These are phyloP conservation scores for Aspergillus ustus DNA, from an alignment of 2,329 filamentous ascomycete genomes.

Conservation along the genomic window DNA sequence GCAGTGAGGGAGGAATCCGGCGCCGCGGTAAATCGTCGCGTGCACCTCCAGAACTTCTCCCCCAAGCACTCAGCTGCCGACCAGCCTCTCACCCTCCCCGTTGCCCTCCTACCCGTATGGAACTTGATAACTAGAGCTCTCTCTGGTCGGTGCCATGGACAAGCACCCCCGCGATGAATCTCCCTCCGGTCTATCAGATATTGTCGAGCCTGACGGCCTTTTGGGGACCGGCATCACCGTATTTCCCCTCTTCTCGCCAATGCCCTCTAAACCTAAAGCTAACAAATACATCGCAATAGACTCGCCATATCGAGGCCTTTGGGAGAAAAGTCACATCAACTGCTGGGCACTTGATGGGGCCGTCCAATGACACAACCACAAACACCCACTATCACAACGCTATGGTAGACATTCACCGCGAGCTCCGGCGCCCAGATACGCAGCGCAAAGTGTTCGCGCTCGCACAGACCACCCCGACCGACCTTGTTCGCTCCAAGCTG, in stretches of 20 bases:
- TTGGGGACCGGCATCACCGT: slow-evolving; percentile 56
- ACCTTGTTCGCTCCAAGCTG: slow-evolving; percentile 88
- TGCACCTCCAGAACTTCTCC: slow-evolving; percentile 25
- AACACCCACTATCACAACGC: slow-evolving; percentile 79
- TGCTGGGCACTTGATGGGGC: slow-evolving; percentile 84
- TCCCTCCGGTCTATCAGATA: slow-evolving; percentile 47
- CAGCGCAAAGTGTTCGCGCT: slow-evolving; percentile 92
- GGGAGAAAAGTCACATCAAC: slow-evolving; percentile 93
- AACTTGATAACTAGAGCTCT: slow-evolving; percentile 28
- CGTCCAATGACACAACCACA: slow-evolving; percentile 58
- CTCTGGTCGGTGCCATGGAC: slow-evolving; percentile 45
- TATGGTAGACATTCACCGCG: slow-evolving; percentile 85
- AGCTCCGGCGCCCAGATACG: slow-evolving; percentile 79
- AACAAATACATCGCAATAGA: slow-evolving; percentile 53
- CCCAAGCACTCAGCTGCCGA: slow-evolving; percentile 14
- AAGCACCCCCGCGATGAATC: slow-evolving; percentile 52
- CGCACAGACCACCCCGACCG: slow-evolving; percentile 87
- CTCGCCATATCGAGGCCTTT: slow-evolving; percentile 88
- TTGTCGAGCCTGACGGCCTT: slow-evolving; percentile 49
- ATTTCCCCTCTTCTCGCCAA: slow-evolving; percentile 20
- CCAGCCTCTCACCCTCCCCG: not conserved
- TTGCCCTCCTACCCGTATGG: slow-evolving; percentile 30
- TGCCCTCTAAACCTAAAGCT: not conserved
- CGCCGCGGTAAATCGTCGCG: slow-evolving; percentile 39
- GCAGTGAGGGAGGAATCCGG: slow-evolving; percentile 2